phyloP scores from a whole-genome alignment of 192 early-diverging fungal species.

The Dispira simplex region DNA sequence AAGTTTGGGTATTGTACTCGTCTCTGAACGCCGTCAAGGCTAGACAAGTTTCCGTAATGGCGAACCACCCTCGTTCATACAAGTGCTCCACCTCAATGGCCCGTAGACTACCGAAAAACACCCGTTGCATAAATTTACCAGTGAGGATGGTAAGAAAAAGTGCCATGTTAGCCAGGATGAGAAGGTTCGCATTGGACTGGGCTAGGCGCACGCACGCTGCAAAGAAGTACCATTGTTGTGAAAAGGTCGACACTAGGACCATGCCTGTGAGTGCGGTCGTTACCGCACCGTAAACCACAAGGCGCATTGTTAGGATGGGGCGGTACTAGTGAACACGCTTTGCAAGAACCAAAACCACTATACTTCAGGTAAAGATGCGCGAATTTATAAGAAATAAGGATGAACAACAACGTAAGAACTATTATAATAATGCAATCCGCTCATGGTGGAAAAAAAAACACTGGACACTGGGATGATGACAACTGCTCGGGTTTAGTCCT shows the following conservation, averaged over 20 bases:
- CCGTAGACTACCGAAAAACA: constrained; percentile 86
- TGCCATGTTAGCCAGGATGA: constrained; percentile 74
- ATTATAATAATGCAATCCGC: no score
- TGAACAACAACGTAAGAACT: no score
- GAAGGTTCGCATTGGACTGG: constrained; percentile 70
- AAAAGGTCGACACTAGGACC: constrained; percentile 45
- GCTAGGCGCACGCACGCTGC: constrained; percentile 80
- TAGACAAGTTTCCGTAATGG: constrained; percentile 89
- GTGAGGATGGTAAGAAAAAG: constrained; percentile 62
- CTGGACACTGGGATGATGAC: no score
- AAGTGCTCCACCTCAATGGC: constrained; percentile 94
- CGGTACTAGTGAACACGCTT: no score
- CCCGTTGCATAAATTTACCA: constrained; percentile 55
- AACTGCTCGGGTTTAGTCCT: no score
- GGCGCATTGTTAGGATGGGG: constrained; percentile 24
- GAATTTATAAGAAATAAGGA: no score
- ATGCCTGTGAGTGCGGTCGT: constrained; percentile 44
- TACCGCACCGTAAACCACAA: constrained; percentile 55
- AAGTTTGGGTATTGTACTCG: constrained; percentile 79
- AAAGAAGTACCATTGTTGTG: constrained; percentile 70
- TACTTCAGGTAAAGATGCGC: no score
- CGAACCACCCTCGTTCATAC: constrained; percentile 97
- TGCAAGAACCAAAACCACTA: no score
- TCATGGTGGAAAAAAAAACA: no score
- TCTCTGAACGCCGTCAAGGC: constrained; percentile 94